phyloP scores from a whole-genome alignment of 2,329 filamentous ascomycete genomes.

The Boeremia exigua region DNA sequence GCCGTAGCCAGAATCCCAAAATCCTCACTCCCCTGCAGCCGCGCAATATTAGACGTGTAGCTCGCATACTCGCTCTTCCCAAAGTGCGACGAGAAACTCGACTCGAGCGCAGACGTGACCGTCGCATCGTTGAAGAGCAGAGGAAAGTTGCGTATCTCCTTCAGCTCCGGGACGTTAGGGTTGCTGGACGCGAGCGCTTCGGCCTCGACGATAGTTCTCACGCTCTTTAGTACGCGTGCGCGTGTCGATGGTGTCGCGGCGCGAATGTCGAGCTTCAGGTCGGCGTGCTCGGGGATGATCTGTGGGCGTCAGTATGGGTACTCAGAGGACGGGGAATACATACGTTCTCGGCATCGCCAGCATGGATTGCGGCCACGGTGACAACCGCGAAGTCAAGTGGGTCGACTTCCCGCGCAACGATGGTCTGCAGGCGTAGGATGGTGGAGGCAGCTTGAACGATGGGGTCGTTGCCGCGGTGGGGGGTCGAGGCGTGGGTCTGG shows the following conservation, averaged over 20 bases:
- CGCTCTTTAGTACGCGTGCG: slow-evolving; percentile 53
- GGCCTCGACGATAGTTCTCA: slow-evolving; percentile 61
- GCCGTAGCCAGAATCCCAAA: slow-evolving; percentile 62
- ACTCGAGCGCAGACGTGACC: slow-evolving; percentile 52
- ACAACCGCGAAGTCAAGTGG: slow-evolving; percentile 63
- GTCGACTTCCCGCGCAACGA: slow-evolving; percentile 62
- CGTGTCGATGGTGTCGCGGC: slow-evolving; percentile 55
- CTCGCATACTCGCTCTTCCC: slow-evolving; percentile 20
- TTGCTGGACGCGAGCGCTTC: slow-evolving; percentile 60
- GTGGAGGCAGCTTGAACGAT: slow-evolving; percentile 63
- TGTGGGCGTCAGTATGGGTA: neutral
- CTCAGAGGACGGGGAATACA: neutral
- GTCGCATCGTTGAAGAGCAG: slow-evolving; percentile 59
- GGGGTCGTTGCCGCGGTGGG: slow-evolving; percentile 61
- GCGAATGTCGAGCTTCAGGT: slow-evolving; percentile 63
- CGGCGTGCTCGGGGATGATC: slow-evolving; percentile 62
- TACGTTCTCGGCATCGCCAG: slow-evolving; percentile 63
- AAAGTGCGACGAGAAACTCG: slow-evolving; percentile 57
- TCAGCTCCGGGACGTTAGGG: slow-evolving; percentile 52
- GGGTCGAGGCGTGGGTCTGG: slow-evolving; percentile 64
- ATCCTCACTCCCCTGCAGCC: slow-evolving; percentile 61
- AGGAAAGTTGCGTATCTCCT: slow-evolving; percentile 51
- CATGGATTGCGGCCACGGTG: slow-evolving; percentile 64
- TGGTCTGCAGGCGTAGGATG: slow-evolving; percentile 64
- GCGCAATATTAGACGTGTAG: slow-evolving; percentile 51